Conservation (phyloP, 371 early-diverging fungal species). For the Mortierella polycephala region DNA sequence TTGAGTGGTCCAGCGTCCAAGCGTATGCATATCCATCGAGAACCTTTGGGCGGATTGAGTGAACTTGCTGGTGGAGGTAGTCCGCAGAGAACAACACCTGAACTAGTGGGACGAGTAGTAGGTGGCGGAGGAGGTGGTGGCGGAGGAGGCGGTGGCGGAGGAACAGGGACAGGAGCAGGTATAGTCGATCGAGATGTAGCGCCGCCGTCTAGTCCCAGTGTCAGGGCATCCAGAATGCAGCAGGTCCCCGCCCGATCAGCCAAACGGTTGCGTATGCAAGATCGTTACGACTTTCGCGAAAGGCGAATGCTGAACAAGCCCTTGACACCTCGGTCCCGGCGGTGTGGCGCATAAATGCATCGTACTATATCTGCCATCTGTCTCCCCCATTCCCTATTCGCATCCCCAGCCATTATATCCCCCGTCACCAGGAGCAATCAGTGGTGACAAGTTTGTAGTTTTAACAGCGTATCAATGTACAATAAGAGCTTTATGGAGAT, state of each 20-base stretch:
- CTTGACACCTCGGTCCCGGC: constrained; percentile 22
- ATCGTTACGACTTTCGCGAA: constrained; percentile 42
- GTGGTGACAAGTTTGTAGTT: no score
- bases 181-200: neutral
- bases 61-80: neutral
- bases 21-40: constrained; percentile 24
- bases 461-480: no score
- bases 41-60: constrained; percentile 6
- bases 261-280: constrained; percentile 17
- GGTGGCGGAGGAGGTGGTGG: no score
- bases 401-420: neutral
- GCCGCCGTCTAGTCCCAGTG: constrained; percentile 4
- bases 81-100: neutral
- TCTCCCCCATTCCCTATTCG: neutral
- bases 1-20: constrained; percentile 33
- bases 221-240: constrained; percentile 2
- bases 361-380: neutral
- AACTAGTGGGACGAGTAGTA: no score
- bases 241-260: neutral
- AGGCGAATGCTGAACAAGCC: constrained; percentile 39
- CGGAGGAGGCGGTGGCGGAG: neutral
- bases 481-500: no score
- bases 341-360: constrained; percentile 12
- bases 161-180: neutral
- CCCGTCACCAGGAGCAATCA: no score